A percentile compares a stretch with the other conserved stretches of the same genome.
Conservation (phyloP, 768 basidiomycete genomes). For the Trametes coccinea region DNA sequence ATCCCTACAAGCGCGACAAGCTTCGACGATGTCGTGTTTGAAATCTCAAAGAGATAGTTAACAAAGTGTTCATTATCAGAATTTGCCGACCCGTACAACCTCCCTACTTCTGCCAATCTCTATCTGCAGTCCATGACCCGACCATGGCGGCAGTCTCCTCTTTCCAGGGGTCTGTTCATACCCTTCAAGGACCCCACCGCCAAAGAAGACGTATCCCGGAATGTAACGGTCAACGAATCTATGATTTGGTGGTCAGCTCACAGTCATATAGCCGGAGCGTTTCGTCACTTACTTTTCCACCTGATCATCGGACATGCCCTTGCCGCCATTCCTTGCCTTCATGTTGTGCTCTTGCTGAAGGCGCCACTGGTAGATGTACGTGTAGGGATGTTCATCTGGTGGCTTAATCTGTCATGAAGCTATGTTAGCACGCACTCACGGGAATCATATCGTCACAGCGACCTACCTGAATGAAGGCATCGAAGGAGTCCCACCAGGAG, state of each 20-base stretch:
- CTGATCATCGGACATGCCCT: conserved; percentile 85
- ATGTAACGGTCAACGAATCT: conserved; percentile 94
- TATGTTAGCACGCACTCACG: neutral
- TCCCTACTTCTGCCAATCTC: conserved; percentile 56
- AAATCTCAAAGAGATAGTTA: too few relatives aligned
- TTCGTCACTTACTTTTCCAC: conserved; percentile 46
- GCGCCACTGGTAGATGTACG: conserved; percentile 83
- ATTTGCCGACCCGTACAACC: conserved; percentile 41
- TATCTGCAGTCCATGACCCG: conserved; percentile 51
- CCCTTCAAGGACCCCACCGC: conserved; percentile 51
- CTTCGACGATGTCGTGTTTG: too few relatives aligned
- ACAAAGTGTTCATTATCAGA: conserved; percentile 33
- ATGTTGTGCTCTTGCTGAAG: conserved; percentile 87
- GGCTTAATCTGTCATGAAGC: conserved; percentile 38
- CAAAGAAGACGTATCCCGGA: conserved; percentile 90
- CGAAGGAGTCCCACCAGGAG: conserved; percentile 68
- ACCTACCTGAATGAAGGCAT: conserved; percentile 75
- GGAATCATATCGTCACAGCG: neutral
- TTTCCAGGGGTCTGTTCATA: conserved; percentile 20
- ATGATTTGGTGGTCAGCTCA: neutral
- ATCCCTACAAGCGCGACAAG: too few relatives aligned
- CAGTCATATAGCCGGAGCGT: neutral
- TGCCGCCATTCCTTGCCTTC: conserved; percentile 82
- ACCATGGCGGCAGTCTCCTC: conserved; percentile 40
- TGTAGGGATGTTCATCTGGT: conserved; percentile 37